Evolutionary conservation across 2,329 filamentous ascomycete species (phyloP), one percentile per base, ranked within the genome.

Genomic region (Atkinsonella texensis): DNA sequence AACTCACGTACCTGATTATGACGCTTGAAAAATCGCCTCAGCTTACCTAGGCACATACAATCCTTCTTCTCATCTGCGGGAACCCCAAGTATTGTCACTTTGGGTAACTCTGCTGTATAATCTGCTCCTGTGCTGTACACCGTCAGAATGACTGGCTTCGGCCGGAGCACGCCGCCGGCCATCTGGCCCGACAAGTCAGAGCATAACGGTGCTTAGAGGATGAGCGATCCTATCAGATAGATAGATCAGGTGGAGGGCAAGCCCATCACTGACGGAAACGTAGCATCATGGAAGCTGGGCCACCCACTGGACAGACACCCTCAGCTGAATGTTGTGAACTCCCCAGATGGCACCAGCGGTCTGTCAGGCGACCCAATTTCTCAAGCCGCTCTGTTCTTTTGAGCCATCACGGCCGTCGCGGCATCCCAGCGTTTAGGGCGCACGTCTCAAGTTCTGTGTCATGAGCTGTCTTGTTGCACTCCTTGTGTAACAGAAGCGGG

Each of bases 131-230:
- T 38, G 35, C 6, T 38, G 15, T 38, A 38, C 35, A 38, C 6
- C 35, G 11, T 38, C 35, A 38, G 11, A 12, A 42, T 18, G 17
- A 15, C n/a, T 17, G 8, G 10, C 18, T 17, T 40, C 38, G 47
- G 47, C 38, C 47, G 47, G 35, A 49, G 33, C 47, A 31, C 47
- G 47, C 47, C 47, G 47, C 15, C n/a, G 23, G 33, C 20, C 32
- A 15, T 39, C 46, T 48, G 32, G 31, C 46, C 17, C 15, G 28
- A 9, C 43, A n/a, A 46, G 43, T 31, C 28, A n/a, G n/a, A 5
- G 40, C n/a, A 20, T 42, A 20, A 42, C n/a, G 9, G 18, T 42
- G 40, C n/a, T n/a, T 28, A 28, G 20, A 5, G 28, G 28, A 23
- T 28, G 28, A 28, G 7, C 28, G 28, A 28, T 28, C 17, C 40